These are phyloP conservation scores for Tetrahymena malaccensis DNA, from an alignment of 73 alveolate species.

Conservation along the genomic window DNA sequence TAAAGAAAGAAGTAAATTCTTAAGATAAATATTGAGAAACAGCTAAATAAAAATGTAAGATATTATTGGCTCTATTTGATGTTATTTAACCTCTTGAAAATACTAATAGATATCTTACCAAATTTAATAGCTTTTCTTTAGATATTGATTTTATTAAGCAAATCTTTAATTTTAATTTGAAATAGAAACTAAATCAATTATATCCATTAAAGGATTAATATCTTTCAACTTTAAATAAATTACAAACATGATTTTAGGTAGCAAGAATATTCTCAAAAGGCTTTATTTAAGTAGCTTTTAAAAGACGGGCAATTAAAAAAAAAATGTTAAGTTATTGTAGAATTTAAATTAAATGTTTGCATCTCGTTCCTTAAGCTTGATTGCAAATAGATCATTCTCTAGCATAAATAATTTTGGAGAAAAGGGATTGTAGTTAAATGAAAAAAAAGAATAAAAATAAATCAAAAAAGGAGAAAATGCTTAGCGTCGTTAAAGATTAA, in stretches of 20 bases:
- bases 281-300: background rate
- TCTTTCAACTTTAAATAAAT: background rate
- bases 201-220: background rate
- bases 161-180: background rate
- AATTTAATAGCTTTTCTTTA: too few species aligned
- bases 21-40: background rate
- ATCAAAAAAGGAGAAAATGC: background rate
- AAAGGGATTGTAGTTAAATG: background rate
- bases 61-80: background rate
- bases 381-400: background rate
- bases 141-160: background rate
- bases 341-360: background rate
- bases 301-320: background rate
- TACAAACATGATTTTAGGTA: background rate
- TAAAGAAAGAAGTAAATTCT: too few species aligned
- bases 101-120: background rate
- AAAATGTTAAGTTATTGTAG: background rate
- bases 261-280: background rate
- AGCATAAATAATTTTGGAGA: background rate
- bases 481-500: background rate
- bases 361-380: background rate
- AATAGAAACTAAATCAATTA: background rate
- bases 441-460: background rate
- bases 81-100: too few species aligned
- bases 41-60: background rate